Percentiles rank a stretch among this genome's conserved stretches.
These are phyloP conservation scores for Sequoia sempervirens DNA, from an alignment of 75 land plant species.

Conservation along the genomic window DNA sequence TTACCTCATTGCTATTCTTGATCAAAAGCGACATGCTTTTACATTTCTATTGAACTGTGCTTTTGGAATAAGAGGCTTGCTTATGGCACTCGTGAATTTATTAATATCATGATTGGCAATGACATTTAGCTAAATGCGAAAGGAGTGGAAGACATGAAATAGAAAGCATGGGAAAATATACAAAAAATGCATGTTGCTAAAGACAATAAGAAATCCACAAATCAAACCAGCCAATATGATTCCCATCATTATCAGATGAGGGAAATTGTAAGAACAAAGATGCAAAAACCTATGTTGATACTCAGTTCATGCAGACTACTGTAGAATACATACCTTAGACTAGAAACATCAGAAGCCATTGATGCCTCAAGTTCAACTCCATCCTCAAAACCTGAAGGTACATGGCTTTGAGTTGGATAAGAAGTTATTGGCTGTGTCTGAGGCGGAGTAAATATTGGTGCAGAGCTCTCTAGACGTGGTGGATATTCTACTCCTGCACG, in stretches of 20 bases:
- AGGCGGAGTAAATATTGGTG: slow-evolving; percentile 87
- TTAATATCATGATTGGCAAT: neutral
- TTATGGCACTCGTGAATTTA: neutral
- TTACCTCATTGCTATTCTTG: neutral
- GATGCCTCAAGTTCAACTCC: slow-evolving; percentile 53
- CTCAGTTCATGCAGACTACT: neutral
- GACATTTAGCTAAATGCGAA: neutral
- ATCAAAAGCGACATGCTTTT: neutral
- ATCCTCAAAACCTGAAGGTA: slow-evolving; percentile 37
- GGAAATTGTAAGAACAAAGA: neutral
- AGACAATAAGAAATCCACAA: neutral
- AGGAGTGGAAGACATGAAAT: neutral
- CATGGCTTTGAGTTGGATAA: slow-evolving; percentile 6
- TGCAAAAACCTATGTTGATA: neutral
- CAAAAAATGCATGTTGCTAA: neutral
- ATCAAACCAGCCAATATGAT: neutral
- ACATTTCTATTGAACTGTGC: neutral
- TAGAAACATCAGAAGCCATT: slow-evolving; percentile 55
- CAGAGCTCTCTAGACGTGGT: slow-evolving; percentile 63
- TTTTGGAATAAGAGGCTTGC: neutral
- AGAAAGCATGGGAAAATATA: neutral
- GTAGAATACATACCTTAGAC: slow-evolving; percentile 53
- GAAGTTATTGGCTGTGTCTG: slow-evolving; percentile 61
- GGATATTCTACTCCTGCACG: slow-evolving; percentile 82
- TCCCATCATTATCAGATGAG: neutral